These are phyloP conservation scores for Zelopaecilomyces penicillatus DNA, from an alignment of 2,329 filamentous ascomycete genomes.

Conservation along the genomic window DNA sequence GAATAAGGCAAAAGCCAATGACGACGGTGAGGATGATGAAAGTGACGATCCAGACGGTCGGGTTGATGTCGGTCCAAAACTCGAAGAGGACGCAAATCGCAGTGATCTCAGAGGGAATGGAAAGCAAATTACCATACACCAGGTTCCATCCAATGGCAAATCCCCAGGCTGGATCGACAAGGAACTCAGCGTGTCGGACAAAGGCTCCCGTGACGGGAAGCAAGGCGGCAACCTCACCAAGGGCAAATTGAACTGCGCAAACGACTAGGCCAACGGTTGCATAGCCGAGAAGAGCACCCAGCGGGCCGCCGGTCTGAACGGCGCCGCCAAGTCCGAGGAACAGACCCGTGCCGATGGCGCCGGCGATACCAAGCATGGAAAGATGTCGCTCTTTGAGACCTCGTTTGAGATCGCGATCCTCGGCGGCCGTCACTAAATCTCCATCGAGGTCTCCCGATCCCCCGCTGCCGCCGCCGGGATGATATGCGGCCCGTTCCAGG, in stretches of 20 bases:
- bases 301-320: slow-evolving; percentile 41
- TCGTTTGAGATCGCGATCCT: slow-evolving; percentile 40
- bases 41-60: slow-evolving; percentile 39
- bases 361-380: slow-evolving; percentile 55
- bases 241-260: slow-evolving; percentile 48
- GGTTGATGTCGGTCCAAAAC: slow-evolving; percentile 53
- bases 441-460: slow-evolving; percentile 18
- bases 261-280: slow-evolving; percentile 48
- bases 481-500: no score
- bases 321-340: slow-evolving; percentile 51
- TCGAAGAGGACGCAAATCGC: slow-evolving; percentile 55
- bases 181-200: slow-evolving; percentile 50
- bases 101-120: slow-evolving; percentile 52
- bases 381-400: slow-evolving; percentile 36
- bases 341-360: slow-evolving; percentile 52
- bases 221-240: slow-evolving; percentile 52
- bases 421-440: slow-evolving; percentile 39
- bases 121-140: slow-evolving; percentile 46
- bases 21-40: slow-evolving; percentile 46
- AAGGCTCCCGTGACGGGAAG: slow-evolving; percentile 56
- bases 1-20: slow-evolving; percentile 49
- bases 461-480: no score
- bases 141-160: slow-evolving; percentile 47
- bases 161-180: slow-evolving; percentile 53
- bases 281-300: slow-evolving; percentile 43